These are phyloP conservation scores for Atractiella rhizophila DNA, from an alignment of 768 basidiomycete genomes.

Conservation along the genomic window DNA sequence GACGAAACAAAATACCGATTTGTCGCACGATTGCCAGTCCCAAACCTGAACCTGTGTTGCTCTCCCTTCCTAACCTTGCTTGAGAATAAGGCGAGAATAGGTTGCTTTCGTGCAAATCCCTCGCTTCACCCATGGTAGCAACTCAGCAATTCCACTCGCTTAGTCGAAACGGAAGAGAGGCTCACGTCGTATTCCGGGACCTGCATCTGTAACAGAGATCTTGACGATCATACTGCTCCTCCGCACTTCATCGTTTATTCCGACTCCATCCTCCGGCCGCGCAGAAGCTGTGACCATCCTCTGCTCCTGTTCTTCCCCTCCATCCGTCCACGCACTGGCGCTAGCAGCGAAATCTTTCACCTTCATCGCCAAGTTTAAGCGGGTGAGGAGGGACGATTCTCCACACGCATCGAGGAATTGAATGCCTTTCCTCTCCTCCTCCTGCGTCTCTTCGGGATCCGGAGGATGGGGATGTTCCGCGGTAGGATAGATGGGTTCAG, in stretches of 20 bases:
- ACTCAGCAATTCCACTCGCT: no score
- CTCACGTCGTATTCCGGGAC: no score
- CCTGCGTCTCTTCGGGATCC: not conserved
- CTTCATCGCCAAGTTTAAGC: no score
- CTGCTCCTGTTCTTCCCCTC: no score
- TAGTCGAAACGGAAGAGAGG: no score
- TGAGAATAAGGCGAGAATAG: slow-evolving; percentile 22
- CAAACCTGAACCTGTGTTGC: slow-evolving; percentile 27
- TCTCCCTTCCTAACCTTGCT: slow-evolving; percentile 27
- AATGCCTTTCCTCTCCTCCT: not conserved
- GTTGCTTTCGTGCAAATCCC: slow-evolving; percentile 22
- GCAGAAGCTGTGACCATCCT: no score
- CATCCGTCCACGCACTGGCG: no score
- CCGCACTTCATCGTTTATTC: not conserved
- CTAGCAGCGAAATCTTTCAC: no score
- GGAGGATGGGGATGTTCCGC: not conserved
- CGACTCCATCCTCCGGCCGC: no score
- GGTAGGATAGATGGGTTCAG: slow-evolving; percentile 16
- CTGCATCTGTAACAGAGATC: not conserved
- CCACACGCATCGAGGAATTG: not conserved
- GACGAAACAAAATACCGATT: no score
- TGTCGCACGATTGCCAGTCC: slow-evolving; percentile 26
- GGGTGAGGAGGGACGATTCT: not conserved
- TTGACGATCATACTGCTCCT: not conserved
- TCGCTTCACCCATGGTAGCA: no score